Conservation (phyloP, 2,329 filamentous ascomycete species). For the Seiridium unicorne region DNA sequence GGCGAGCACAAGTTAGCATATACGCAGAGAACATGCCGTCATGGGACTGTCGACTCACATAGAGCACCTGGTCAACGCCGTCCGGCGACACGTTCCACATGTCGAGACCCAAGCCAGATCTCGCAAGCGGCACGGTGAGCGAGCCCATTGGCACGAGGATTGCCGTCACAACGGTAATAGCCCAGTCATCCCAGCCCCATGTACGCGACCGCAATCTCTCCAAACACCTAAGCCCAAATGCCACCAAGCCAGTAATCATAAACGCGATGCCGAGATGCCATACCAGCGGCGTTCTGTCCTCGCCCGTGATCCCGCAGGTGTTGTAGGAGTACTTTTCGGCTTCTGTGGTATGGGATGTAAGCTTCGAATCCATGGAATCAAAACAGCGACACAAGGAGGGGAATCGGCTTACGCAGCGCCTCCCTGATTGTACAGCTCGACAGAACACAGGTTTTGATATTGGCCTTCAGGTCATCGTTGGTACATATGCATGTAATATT, state of each 20-base stretch:
- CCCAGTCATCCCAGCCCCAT: constrained; percentile 1
- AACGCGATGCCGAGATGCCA: constrained; percentile 6
- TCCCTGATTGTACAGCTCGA: constrained; percentile 3
- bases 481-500: constrained; percentile 1
- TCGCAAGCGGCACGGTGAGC: background rate
- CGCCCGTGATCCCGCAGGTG: background rate
- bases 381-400: background rate
- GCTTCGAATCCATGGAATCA: background rate
- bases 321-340: constrained; percentile 1
- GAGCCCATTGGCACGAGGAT: constrained; percentile 2
- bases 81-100: constrained; percentile 2
- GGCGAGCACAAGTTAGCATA: background rate
- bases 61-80: background rate
- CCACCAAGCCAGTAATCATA: background rate
- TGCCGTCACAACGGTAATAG: background rate
- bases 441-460: background rate
- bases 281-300: constrained; percentile 2
- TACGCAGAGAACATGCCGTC: background rate
- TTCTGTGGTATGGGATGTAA: background rate
- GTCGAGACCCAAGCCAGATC: background rate
- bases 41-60: background rate
- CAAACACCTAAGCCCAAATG: background rate
- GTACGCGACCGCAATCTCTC: background rate
- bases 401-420: background rate
- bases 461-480: background rate